Evolutionary conservation across 2,329 filamentous ascomycete species (phyloP), one percentile per base, ranked within the genome.

Genomic region (Metarhizium anisopliae): DNA sequence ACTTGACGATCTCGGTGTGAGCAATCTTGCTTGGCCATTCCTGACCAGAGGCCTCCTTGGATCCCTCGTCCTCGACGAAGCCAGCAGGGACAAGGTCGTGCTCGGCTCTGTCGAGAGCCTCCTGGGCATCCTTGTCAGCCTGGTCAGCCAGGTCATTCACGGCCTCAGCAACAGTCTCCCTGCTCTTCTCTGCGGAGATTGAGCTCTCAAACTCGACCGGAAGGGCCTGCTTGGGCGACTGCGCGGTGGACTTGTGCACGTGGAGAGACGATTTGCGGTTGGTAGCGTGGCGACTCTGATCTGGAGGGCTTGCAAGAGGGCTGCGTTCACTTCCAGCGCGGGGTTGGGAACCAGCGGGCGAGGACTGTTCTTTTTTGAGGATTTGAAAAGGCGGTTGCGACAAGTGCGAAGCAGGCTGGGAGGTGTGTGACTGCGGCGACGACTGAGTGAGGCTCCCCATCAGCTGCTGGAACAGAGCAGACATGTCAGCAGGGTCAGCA

Each of bases 81-180:
- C 75, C 74, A 60, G 72, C 72, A 62, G 77, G 74, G 59, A 68
- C 71, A 61, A 77, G 72, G 59, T 79, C 74, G 35, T 77, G 69
- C 64, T 81, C 76, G 35, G 77, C 78, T 54, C 80, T 74, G 51
- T 79, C 81, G 55, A 90, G 71, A 50, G 86, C 84, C 64, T 87
- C 81, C 62, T 85, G 83, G 2, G 87, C 84, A 64, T 80, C 77
- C 7, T 71, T 68, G 58, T 80, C 73, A 20, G 70, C 77, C 61
- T 74, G 72, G 52, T 69, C 68, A 47, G 85, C 87, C 60, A 91
- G 75, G 47, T 84, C 84, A 60, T 77, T 80, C 45, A 91, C 76
- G 30, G 87, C 85, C 55, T 89, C 83, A 20, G 86, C 78, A 35
- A 94, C 87, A 52, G 85, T 87, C 69, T 90, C 86, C 61, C 77